A percentile compares a stretch with the other conserved stretches of the same genome.
phyloP scores from a whole-genome alignment of 169 alveolate genomes.

The Eimeria acervulina region DNA sequence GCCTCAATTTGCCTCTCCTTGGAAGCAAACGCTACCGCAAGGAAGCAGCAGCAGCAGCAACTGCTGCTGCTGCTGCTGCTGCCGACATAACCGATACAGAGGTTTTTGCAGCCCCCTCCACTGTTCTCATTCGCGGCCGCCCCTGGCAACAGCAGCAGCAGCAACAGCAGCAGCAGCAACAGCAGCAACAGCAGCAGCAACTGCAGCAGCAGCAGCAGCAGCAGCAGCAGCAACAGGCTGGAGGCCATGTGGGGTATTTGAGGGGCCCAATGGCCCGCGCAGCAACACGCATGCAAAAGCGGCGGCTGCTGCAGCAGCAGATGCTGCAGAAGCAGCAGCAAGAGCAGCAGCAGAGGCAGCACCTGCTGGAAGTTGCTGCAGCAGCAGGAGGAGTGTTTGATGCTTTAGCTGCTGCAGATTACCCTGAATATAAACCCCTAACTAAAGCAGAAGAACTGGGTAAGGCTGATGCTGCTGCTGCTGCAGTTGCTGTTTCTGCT shows the following conservation, averaged over 20 bases:
- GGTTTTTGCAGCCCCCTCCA: constrained; percentile 15
- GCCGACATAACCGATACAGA: not conserved
- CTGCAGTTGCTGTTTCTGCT: not conserved
- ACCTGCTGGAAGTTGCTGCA: constrained; percentile 39
- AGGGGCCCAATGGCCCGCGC: not conserved
- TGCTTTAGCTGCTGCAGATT: constrained; percentile 11
- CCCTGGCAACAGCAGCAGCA: constrained; percentile 42
- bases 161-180: not conserved
- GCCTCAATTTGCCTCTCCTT: not conserved
- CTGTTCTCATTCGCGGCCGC: constrained; percentile 12
- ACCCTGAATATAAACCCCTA: constrained; percentile 54
- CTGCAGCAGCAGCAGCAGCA: constrained; percentile 33
- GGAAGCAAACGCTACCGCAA: constrained; percentile 19
- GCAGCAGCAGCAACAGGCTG: not conserved
- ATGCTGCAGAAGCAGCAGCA: constrained; percentile 33
- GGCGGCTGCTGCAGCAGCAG: not conserved
- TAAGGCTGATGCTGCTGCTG: constrained; percentile 5
- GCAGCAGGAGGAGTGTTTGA: constrained; percentile 50
- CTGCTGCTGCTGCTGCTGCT: constrained; percentile 65
- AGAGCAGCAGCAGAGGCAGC: constrained; percentile 38
- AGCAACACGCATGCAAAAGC: constrained; percentile 16
- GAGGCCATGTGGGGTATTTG: too few relatives aligned
- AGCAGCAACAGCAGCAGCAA: not conserved
- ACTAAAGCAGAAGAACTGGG: constrained; percentile 23
- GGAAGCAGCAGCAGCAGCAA: constrained; percentile 37